These are phyloP conservation scores for Setaria italica DNA, from an alignment of 202 grass and related monocot genomes.

Conservation along the genomic window DNA sequence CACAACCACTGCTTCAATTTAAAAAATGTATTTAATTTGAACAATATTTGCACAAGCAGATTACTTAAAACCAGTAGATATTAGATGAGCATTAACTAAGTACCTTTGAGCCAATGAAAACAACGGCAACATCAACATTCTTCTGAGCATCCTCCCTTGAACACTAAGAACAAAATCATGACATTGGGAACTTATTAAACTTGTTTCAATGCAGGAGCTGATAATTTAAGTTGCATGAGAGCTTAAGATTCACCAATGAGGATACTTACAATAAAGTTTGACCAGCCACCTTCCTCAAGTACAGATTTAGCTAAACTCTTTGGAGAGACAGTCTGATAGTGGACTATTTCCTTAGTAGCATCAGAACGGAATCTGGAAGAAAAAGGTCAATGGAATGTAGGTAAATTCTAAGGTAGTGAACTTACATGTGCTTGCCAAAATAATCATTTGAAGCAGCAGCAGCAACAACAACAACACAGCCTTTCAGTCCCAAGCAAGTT, in stretches of 20 bases:
- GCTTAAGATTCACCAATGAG: conserved; percentile 31
- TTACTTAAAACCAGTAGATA: conserved; percentile 13
- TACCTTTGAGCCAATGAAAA: conserved; percentile 96
- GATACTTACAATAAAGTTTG: conserved; percentile 80
- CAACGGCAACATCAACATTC: conserved; percentile 75
- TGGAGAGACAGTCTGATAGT: conserved; percentile 77
- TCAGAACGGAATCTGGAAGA: conserved; percentile 61
- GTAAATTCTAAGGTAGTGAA: conserved; percentile 25
- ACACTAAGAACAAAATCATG: conserved; percentile 63
- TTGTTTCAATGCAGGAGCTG: not conserved
- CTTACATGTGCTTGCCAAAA: not conserved
- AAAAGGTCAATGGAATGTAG: conserved; percentile 35
- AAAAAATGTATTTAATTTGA: not conserved
- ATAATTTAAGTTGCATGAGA: conserved; percentile 29
- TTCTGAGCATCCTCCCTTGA: conserved; percentile 52
- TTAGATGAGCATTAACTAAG: conserved; percentile 13
- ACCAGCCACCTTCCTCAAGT: conserved; percentile 92
- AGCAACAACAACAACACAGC: no score
- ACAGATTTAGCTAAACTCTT: conserved; percentile 77
- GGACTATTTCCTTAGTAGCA: conserved; percentile 69
- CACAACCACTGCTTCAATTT: not conserved
- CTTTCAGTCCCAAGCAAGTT: no score
- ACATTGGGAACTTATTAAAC: conserved; percentile 19
- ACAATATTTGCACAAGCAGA: not conserved
- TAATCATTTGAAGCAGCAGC: not conserved